Evolutionary conservation across 2,329 filamentous ascomycete genomes (phyloP).

Genomic region (Neocatenulostroma microsporum): DNA sequence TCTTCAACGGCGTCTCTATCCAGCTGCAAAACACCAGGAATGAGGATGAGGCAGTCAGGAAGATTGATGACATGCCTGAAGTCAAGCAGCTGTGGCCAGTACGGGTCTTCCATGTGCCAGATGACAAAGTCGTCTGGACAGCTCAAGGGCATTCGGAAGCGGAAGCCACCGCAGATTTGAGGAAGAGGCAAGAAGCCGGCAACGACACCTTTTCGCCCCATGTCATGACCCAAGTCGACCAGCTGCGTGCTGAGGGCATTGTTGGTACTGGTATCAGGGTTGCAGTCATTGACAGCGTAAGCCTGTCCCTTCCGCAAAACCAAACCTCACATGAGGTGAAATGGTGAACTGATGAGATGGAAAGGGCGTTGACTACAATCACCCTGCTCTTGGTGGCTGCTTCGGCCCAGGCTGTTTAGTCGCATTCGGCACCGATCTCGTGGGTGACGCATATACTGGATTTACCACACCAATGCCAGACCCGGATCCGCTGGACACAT

Average conservation of each 20-base stretch:
- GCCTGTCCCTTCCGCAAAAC: too few relatives aligned
- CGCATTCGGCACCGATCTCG: conserved; percentile 49
- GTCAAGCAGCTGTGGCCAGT: conserved; percentile 20
- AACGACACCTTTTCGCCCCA: conserved; percentile 26
- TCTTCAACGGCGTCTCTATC: too few relatives aligned
- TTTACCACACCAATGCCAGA: conserved; percentile 38
- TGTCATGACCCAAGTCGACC: conserved; percentile 29
- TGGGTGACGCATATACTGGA: conserved; percentile 43
- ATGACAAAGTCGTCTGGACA: conserved; percentile 14
- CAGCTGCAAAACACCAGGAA: conserved; percentile 14
- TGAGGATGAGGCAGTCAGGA: conserved; percentile 14
- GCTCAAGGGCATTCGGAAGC: conserved; percentile 9
- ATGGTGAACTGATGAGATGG: too few relatives aligned
- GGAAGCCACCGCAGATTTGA: conserved; percentile 8
- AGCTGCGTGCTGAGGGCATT: conserved; percentile 37
- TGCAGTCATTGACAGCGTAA: conserved; percentile 37
- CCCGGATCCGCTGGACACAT: conserved; percentile 49
- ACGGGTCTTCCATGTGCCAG: conserved; percentile 14
- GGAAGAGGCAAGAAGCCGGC: conserved; percentile 13
- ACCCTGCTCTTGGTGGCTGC: conserved; percentile 57
- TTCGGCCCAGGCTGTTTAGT: conserved; percentile 55
- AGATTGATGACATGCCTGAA: conserved; percentile 15
- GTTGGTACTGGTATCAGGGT: conserved; percentile 41
- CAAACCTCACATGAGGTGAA: too few relatives aligned
- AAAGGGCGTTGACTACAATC: conserved; percentile 58